Evolutionary conservation across 768 basidiomycete genomes (phyloP).

Genomic region (Pleurotus citrinopileatus): DNA sequence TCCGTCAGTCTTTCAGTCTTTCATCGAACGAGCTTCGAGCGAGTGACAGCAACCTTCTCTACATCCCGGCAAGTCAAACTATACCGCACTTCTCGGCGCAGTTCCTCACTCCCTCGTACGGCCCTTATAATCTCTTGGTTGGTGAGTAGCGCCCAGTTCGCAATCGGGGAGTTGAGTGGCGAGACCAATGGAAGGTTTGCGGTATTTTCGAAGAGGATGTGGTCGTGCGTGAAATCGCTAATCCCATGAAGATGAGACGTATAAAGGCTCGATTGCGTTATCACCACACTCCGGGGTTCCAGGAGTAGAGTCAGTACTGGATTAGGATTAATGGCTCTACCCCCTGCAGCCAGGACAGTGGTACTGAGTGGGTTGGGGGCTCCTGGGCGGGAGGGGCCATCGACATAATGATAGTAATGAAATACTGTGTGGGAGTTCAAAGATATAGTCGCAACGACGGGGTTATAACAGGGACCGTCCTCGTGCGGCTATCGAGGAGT

Average conservation of each 20-base stretch:
- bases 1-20: not conserved
- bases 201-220: constrained; percentile 25
- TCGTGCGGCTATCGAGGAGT: constrained; percentile 70
- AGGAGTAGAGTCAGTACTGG: constrained; percentile 75
- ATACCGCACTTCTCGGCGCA: constrained; percentile 61
- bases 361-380: not conserved
- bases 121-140: constrained; percentile 34
- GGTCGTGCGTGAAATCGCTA: constrained; percentile 48
- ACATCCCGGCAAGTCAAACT: constrained; percentile 90
- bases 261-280: constrained; percentile 73
- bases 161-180: constrained; percentile 36
- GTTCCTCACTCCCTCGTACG: constrained; percentile 44
- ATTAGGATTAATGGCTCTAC: constrained; percentile 55
- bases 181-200: constrained; percentile 22
- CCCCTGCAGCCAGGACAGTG: constrained; percentile 23
- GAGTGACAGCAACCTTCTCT: constrained; percentile 48
- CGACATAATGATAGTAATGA: constrained; percentile 71
- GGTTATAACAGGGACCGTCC: constrained; percentile 87
- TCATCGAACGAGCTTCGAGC: constrained; percentile 11
- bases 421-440: constrained; percentile 82
- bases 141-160: constrained; percentile 56
- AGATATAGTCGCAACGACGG: constrained; percentile 89
- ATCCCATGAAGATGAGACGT: constrained; percentile 81
- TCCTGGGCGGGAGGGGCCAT: constrained; percentile 17
- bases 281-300: constrained; percentile 82